phyloP scores from a whole-genome alignment of 2,329 filamentous ascomycete species.

The Clonostachys byssicola region DNA sequence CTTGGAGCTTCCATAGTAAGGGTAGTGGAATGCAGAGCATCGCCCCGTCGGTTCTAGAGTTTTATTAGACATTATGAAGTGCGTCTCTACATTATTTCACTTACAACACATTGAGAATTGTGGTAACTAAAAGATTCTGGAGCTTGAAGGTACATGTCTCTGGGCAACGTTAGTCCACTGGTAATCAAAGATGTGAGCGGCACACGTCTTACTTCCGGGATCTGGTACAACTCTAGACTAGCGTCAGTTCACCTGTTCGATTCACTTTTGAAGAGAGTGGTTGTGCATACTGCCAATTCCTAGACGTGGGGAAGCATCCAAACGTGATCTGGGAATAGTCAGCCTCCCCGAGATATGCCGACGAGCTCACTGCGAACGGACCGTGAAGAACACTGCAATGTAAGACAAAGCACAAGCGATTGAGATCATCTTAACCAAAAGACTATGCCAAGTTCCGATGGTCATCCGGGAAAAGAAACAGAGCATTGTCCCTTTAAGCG shows the following conservation, averaged over 20 bases:
- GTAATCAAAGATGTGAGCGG: no score
- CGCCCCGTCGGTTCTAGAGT: slow-evolving; percentile 2
- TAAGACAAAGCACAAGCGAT: slow-evolving; percentile 4
- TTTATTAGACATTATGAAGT: slow-evolving; percentile 10
- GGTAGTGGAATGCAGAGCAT: neutral
- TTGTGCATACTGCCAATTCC: slow-evolving; percentile 13
- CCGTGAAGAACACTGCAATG: slow-evolving; percentile 11
- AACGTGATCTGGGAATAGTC: slow-evolving; percentile 6
- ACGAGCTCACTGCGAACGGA: neutral
- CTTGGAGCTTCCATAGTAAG: slow-evolving; percentile 8
- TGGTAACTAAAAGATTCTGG: slow-evolving; percentile 12
- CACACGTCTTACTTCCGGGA: neutral
- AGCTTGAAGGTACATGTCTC: slow-evolving; percentile 11
- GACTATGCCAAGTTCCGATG: neutral
- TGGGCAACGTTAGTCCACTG: neutral
- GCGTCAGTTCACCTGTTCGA: no score
- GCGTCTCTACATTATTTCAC: slow-evolving; percentile 10
- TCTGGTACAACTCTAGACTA: neutral
- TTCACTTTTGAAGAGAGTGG: neutral
- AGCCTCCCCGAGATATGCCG: no score
- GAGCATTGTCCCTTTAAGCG: slow-evolving; percentile 18
- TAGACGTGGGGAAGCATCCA: slow-evolving; percentile 10
- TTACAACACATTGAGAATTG: slow-evolving; percentile 12
- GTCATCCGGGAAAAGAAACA: slow-evolving; percentile 20
- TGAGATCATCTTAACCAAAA: neutral